phyloP scores from a whole-genome alignment of 2,329 filamentous ascomycete genomes.

The Calonectria crousiana region DNA sequence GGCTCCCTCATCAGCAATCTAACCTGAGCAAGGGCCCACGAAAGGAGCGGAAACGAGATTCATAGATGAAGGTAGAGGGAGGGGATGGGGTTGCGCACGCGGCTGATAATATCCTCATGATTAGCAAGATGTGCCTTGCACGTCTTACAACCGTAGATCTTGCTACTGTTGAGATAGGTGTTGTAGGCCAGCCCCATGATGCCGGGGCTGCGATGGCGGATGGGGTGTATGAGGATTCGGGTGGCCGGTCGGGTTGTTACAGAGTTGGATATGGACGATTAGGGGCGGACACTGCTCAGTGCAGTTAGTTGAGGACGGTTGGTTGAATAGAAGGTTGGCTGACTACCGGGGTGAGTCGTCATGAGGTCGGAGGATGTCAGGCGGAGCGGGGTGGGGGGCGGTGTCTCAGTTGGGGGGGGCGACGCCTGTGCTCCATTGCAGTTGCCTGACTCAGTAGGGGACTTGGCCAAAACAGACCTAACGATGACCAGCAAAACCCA shows the following conservation, averaged over 20 bases:
- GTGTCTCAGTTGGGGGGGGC: constrained; percentile 5
- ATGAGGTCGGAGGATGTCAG: constrained; percentile 39
- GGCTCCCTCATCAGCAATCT: constrained; percentile 20
- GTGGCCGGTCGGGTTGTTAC: not conserved
- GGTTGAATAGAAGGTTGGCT: not conserved
- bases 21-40: not conserved
- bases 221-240: not conserved
- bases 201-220: constrained; percentile 24
- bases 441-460: not conserved
- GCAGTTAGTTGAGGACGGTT: constrained; percentile 5
- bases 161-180: constrained; percentile 85
- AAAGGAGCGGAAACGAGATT: not conserved
- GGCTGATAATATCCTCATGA: constrained; percentile 94
- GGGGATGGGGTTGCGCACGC: constrained; percentile 68
- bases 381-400: constrained; percentile 29
- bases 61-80: not conserved
- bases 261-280: constrained; percentile 20
- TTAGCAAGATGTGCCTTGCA: constrained; percentile 97
- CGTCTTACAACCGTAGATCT: constrained; percentile 92
- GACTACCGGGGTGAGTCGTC: constrained; percentile 32
- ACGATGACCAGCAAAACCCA: not conserved
- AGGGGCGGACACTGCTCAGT: constrained; percentile 13
- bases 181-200: constrained; percentile 92
- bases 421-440: not conserved
- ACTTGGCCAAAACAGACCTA: not conserved